These are phyloP conservation scores for Aspergillus steynii DNA, from an alignment of 495 filamentous ascomycete genomes.

Conservation along the genomic window DNA sequence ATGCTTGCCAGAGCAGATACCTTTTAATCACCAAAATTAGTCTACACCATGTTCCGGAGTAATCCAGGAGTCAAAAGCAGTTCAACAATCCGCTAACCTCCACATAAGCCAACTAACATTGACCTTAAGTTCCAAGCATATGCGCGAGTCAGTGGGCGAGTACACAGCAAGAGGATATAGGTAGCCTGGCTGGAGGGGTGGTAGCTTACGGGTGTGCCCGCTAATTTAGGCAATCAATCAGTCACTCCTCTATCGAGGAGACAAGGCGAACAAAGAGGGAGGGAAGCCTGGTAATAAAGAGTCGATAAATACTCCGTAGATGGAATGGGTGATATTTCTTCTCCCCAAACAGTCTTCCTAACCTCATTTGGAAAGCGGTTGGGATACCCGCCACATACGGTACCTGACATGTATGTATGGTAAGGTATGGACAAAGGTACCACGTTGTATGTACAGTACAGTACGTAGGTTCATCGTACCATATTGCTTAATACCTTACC, in stretches of 20 bases:
- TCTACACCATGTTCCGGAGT: slow-evolving; percentile 8
- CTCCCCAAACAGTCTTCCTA: neutral
- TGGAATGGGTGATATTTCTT: neutral
- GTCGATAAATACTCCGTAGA: neutral
- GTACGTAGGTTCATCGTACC: neutral
- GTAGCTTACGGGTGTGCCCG: neutral
- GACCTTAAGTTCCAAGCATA: slow-evolving; percentile 13
- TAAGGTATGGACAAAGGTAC: too few relatives aligned
- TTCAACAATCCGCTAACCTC: slow-evolving; percentile 56
- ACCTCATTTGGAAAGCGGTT: neutral
- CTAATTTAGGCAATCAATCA: neutral
- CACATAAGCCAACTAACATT: slow-evolving; percentile 94
- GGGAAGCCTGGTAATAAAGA: neutral
- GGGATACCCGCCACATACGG: neutral
- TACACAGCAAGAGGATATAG: neutral
- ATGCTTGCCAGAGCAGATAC: slow-evolving; percentile 86
- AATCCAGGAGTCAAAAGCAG: slow-evolving; percentile 3
- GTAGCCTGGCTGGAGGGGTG: neutral
- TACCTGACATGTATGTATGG: neutral
- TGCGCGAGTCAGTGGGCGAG: neutral
- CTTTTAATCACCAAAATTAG: slow-evolving; percentile 43
- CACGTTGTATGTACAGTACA: too few relatives aligned
- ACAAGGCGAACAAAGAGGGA: neutral
- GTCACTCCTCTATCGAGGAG: neutral
- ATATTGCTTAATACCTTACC: too few relatives aligned